A percentile compares a stretch with the other conserved stretches of the same genome.
These are phyloP conservation scores for Botrytis byssoidea DNA, from an alignment of 2,329 filamentous ascomycete genomes.

Conservation along the genomic window DNA sequence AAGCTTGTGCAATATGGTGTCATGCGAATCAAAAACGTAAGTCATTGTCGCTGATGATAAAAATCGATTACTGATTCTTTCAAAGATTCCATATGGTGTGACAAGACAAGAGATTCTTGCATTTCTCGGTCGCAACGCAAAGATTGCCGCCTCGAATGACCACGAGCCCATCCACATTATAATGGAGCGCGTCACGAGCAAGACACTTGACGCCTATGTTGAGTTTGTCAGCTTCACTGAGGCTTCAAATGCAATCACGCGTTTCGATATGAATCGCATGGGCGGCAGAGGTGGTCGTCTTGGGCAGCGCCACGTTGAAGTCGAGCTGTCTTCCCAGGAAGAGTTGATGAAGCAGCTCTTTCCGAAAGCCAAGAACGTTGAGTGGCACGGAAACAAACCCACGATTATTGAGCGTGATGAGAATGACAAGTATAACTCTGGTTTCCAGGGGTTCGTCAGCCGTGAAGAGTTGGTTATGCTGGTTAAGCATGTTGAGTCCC, in stretches of 20 bases:
- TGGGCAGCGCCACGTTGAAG: conserved; percentile 56
- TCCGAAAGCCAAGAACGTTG: conserved; percentile 54
- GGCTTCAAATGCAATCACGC: conserved; percentile 53
- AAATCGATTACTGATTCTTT: conserved; percentile 19
- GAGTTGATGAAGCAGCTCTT: conserved; percentile 62
- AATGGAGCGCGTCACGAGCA: conserved; percentile 61
- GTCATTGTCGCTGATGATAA: conserved; percentile 23
- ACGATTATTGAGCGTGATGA: conserved; percentile 41
- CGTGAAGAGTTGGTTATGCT: conserved; percentile 64
- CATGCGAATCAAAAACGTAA: conserved; percentile 42
- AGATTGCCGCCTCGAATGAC: conserved; percentile 50
- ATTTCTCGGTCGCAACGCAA: conserved; percentile 57
- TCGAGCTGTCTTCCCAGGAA: conserved; percentile 56
- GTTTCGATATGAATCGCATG: conserved; percentile 44
- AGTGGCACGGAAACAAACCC: conserved; percentile 53
- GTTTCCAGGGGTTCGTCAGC: conserved; percentile 60
- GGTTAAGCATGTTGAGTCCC: conserved; percentile 60
- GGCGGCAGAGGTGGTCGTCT: conserved; percentile 48
- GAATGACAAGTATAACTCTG: conserved; percentile 44
- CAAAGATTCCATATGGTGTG: conserved; percentile 56
- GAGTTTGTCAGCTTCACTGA: conserved; percentile 55
- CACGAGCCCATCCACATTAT: conserved; percentile 61
- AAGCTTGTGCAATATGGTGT: conserved; percentile 37
- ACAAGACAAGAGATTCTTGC: conserved; percentile 56
- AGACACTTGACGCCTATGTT: conserved; percentile 61